Base-by-base conservation (phyloP, 139 green algal genomes). In the Coccomyxa sp. region DNA sequence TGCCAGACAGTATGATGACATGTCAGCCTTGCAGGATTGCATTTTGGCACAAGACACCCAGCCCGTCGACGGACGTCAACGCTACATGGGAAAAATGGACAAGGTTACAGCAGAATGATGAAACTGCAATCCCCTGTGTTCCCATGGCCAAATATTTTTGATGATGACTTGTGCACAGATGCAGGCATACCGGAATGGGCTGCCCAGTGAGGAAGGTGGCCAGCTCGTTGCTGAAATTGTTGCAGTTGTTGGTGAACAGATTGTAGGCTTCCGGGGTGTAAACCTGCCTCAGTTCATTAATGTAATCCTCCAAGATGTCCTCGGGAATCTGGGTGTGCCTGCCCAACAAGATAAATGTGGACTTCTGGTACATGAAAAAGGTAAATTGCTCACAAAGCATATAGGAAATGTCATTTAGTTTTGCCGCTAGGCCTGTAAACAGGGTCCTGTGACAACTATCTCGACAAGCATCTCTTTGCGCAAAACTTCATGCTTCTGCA, bases 211-310 rank as follows among this genome's bases (percentile, higher is more conserved):
- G 83, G 60, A 96, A 87, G 66, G 87, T 82, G 0, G 85, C 78
- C 30, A 93, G 84, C 77, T 93, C 91, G 67, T 93, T 85, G 18
- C 74, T 88, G 79, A 96, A 96, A 79, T 92, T 91, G 89, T 96
- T 96, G 88, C 93, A 96, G 82, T 96, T 96, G 82, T 95, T 91
- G 67, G 68, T 76, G 21, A 96, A 88, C 10, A 96, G 87, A 45
- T 85, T 88, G 88, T 96, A 96, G 23, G 83, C 81, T 23, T 86
- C 58, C 31, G 85, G 45, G 17, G 71, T 84, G 84, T 86, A 92
- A 15, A 79, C 77, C 10, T 66, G 68, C 10, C 31, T 38, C 28
- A 90, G 74, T 60, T 92, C 89, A 63, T 66, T 25, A 13, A 90
- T 23, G 38, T 88, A 87, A 30, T 90, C 89, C 45, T 79, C 32